Percentiles rank a stretch among this genome's conserved stretches.
These are phyloP conservation scores for Fusarium sulawesiense DNA, from an alignment of 2,329 filamentous ascomycete genomes.

Conservation along the genomic window DNA sequence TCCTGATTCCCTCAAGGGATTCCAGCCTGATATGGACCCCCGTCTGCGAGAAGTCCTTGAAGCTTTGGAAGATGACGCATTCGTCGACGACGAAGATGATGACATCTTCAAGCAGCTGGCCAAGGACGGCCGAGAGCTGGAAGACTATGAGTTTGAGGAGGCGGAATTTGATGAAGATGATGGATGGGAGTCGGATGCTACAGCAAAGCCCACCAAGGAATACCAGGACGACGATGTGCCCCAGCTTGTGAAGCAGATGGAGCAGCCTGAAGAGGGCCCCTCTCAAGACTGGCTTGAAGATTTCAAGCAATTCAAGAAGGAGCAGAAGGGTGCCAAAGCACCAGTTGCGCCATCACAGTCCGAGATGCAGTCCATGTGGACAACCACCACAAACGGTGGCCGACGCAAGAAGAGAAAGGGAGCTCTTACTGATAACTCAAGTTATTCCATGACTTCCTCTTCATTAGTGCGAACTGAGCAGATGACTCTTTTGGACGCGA, in stretches of 20 bases:
- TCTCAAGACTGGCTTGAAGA: slow-evolving; percentile 90
- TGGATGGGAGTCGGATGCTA: slow-evolving; percentile 95
- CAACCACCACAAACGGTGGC: slow-evolving; percentile 81
- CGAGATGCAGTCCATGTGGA: slow-evolving; percentile 77
- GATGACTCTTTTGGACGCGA: slow-evolving; percentile 83
- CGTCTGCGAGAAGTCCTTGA: slow-evolving; percentile 90
- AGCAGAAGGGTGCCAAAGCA: slow-evolving; percentile 65
- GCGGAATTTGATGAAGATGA: slow-evolving; percentile 74
- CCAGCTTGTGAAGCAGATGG: slow-evolving; percentile 60
- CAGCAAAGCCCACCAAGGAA: slow-evolving; percentile 78
- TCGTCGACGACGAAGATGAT: slow-evolving; percentile 88
- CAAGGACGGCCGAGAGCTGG: slow-evolving; percentile 76
- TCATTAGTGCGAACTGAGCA: slow-evolving; percentile 89
- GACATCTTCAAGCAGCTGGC: slow-evolving; percentile 83
- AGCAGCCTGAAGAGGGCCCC: slow-evolving; percentile 68
- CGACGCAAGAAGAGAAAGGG: slow-evolving; percentile 95
- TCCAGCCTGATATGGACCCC: slow-evolving; percentile 98
- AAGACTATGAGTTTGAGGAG: slow-evolving; percentile 83
- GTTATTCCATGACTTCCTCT: slow-evolving; percentile 92
- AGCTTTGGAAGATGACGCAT: slow-evolving; percentile 94
- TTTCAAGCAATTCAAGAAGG: slow-evolving; percentile 94
- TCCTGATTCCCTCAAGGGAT: slow-evolving; percentile 90
- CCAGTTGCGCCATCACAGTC: slow-evolving; percentile 63
- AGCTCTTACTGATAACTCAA: slow-evolving; percentile 86
- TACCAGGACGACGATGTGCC: slow-evolving; percentile 62